phyloP scores from a whole-genome alignment of 2,329 filamentous ascomycete genomes.

The Pseudogymnoascus sp. region DNA sequence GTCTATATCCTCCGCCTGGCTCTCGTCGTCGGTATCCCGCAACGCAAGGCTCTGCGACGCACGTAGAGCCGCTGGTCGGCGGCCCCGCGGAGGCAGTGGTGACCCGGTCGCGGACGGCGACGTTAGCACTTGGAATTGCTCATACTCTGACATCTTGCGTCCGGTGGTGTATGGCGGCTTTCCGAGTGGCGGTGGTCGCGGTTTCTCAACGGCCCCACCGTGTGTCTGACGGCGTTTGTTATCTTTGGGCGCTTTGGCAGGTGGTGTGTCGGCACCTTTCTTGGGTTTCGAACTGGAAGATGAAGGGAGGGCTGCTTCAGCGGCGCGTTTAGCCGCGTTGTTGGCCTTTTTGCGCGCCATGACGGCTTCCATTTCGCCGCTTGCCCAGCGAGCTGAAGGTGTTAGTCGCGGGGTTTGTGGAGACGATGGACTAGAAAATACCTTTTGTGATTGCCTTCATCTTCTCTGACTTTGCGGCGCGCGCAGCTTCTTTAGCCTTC shows the following conservation, averaged over 20 bases:
- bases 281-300: background rate
- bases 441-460: constrained; percentile 13
- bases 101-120: background rate
- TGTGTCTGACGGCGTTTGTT: background rate
- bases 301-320: background rate
- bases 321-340: constrained; percentile 42
- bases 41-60: constrained; percentile 4
- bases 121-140: constrained; percentile 6
- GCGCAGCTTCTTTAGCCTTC: constrained; percentile 5
- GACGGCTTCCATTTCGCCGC: constrained; percentile 52
- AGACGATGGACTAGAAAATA: background rate
- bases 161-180: background rate
- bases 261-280: background rate
- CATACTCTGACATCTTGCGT: constrained; percentile 12
- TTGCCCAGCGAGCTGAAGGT: constrained; percentile 43
- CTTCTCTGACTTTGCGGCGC: constrained; percentile 10
- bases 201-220: background rate
- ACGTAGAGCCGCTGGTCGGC: constrained; percentile 11
- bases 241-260: background rate
- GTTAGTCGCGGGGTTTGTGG: background rate
- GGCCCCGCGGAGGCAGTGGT: constrained; percentile 5
- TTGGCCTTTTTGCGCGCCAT: constrained; percentile 54
- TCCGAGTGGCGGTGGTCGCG: background rate
- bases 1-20: constrained; percentile 9
- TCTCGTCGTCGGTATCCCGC: constrained; percentile 11